phyloP scores from a whole-genome alignment of 176 grass and related monocot species.

The Aegilops umbellulata region DNA sequence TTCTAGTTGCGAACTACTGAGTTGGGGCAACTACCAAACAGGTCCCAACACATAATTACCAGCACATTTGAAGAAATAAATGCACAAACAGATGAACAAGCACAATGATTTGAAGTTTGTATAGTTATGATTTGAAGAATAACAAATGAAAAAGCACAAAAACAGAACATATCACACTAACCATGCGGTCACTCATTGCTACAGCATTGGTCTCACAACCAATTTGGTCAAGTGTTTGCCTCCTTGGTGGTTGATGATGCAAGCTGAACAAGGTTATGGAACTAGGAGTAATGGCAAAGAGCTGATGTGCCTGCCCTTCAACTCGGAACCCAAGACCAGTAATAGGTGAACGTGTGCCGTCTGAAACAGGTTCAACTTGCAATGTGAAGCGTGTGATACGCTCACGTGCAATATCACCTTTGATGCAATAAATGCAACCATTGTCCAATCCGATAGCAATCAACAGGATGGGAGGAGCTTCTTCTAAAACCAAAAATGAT shows the following conservation, averaged over 20 bases:
- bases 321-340: slow-evolving; percentile 80
- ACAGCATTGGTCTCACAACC: slow-evolving; percentile 74
- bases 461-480: slow-evolving; percentile 83
- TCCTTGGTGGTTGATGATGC: slow-evolving; percentile 80
- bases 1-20: not conserved
- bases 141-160: not conserved
- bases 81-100: no score
- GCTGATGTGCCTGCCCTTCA: slow-evolving; percentile 76
- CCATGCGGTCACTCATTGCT: slow-evolving; percentile 84
- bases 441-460: slow-evolving; percentile 80
- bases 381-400: slow-evolving; percentile 89
- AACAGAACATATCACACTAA: slow-evolving; percentile 44
- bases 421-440: slow-evolving; percentile 96
- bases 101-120: no score
- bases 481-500: slow-evolving; percentile 96
- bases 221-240: slow-evolving; percentile 85
- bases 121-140: no score
- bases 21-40: slow-evolving; percentile 3
- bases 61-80: not conserved
- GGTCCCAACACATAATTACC: slow-evolving; percentile 5
- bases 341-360: slow-evolving; percentile 41
- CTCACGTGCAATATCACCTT: slow-evolving; percentile 90
- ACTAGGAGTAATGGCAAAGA: slow-evolving; percentile 79
- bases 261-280: slow-evolving; percentile 82
- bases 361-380: slow-evolving; percentile 59